phyloP scores from a whole-genome alignment of 2,329 filamentous ascomycete genomes.

The Sodiomyces alkalinus region DNA sequence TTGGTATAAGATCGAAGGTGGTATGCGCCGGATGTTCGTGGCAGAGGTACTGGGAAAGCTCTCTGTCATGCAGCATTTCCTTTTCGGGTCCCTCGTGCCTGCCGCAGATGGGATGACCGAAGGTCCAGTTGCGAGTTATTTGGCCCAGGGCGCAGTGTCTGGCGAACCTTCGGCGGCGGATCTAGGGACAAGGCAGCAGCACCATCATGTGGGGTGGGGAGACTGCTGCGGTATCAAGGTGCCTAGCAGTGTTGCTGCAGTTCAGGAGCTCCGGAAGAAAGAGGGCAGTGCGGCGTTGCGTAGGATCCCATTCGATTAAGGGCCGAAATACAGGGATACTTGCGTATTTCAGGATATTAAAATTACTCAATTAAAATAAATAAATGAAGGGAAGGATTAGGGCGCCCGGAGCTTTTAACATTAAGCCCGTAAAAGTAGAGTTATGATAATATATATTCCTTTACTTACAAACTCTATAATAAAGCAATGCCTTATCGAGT shows the following conservation, averaged over 20 bases:
- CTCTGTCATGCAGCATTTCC: constrained; percentile 96
- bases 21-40: constrained; percentile 95
- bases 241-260: constrained; percentile 82
- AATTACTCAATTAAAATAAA: too few relatives aligned
- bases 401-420: too few relatives aligned
- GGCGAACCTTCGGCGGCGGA: too few relatives aligned
- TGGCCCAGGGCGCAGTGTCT: constrained; percentile 43
- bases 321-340: too few relatives aligned
- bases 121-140: too few relatives aligned
- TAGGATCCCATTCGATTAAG: constrained; percentile 68
- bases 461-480: too few relatives aligned
- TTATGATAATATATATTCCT: too few relatives aligned
- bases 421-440: too few relatives aligned
- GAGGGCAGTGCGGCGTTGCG: constrained; percentile 45
- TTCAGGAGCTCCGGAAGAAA: constrained; percentile 72
- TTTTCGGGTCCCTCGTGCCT: constrained; percentile 77
- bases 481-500: too few relatives aligned
- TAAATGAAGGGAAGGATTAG: too few relatives aligned
- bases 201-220: constrained; percentile 65
- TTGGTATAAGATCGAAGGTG: constrained; percentile 85
- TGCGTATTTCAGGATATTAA: too few relatives aligned
- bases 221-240: constrained; percentile 98
- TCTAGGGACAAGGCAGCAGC: constrained; percentile 58
- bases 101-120: constrained; percentile 68
- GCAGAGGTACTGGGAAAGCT: constrained; percentile 85